Base-by-base conservation (phyloP, 345 rosid genomes). In the Syzygium aqueum region DNA sequence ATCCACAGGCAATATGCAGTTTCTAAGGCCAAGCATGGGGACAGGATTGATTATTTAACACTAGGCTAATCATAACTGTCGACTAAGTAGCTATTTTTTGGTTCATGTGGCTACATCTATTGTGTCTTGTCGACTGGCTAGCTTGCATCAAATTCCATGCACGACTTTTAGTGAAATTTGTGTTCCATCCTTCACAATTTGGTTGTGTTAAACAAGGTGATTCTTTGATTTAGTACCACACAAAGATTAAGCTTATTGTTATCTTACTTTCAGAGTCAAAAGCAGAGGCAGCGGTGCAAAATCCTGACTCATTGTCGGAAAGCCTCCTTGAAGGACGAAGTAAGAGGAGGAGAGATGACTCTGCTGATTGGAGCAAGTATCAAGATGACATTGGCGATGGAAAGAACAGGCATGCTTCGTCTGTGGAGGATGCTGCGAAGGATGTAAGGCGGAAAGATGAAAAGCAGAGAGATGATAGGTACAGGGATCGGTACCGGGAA, bases 371-470 rank as follows among this genome's bases (percentile, higher is more conserved):
- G 87, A 93, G 93, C 86, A 95, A 92, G 90, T 93, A 91, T 90
- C 94, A 89, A 25, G 95, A 94, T 88, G 94, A 94, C 92, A 89
- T 86, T 92, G 96, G 92, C 82, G 95, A 92, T 51, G 88, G 52
- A 56, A 91, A 91, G 87, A 93, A 90, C 53, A 92, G 91, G 87
- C 93, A 87, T 52, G 21, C 93, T 33, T 85, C 89, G 50, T 90
- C 92, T 23, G 90, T 87, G 89, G 97, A 93, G 90, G 96, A 94
- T 89, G 87, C 86, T 91, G 85, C 82, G 37, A 93, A 92, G 91
- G 96, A 95, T 86, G 95, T 91, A 77, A 95, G 90, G 57, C 90
- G 86, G 6, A 97, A 93, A 86, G 98, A 91, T 86, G 98, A 94
- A 90, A 97, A 93, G 89, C 87, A 87, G 88, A 92, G 92, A 90